Evolutionary conservation across 2,329 filamentous ascomycete species (phyloP), one percentile per base, ranked within the genome.

Genomic region (Talaromyces sp.): DNA sequence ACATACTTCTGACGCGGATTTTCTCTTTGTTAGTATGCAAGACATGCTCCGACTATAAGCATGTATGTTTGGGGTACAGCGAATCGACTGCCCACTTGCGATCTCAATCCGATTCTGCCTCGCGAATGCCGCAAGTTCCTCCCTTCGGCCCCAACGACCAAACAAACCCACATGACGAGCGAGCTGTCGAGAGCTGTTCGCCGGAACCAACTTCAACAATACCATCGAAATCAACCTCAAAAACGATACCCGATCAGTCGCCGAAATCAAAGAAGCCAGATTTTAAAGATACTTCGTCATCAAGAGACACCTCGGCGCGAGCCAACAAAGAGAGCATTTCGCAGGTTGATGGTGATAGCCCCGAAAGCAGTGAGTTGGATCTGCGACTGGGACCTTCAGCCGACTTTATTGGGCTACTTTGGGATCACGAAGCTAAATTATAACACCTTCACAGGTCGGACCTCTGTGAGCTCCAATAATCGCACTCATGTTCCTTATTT

Each of bases 401-500:
- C 20, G 27, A 7, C 29, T 19, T 19, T 6, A 33, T 19, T n/a
- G 22, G 30, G 29, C 45, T 19, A n/a, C 13, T 16, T 36, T 29
- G 20, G 10, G 16, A 36, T 19, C 37, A 24, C 11, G 29, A 51
- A 55, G 41, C 54, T 62, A 49, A 61, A 45, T 8, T 14, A 19
- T 1, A 16, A 40, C 22, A 5, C 40, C 13, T 42, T 29, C 37
- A 30, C 46, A 74, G 72, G 58, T 54, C 69, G 70, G n/a, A 74
- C 71, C 10, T 72, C 71, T 35, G 40, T 74, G 27, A 69, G 70
- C 56, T 70, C 69, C 39, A 66, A 56, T 24, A 63, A 65, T 56
- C 71, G 70, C 49, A 74, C 72, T 9, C 71, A 75, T 49, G 89
- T 96, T 58, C 91, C 91, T 0, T 96, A 94, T 69, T 96, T 96